A percentile compares a stretch with the other conserved stretches of the same genome.
Conservation (phyloP, 1,284 basidiomycete genomes). For the Trametes pubescens region DNA sequence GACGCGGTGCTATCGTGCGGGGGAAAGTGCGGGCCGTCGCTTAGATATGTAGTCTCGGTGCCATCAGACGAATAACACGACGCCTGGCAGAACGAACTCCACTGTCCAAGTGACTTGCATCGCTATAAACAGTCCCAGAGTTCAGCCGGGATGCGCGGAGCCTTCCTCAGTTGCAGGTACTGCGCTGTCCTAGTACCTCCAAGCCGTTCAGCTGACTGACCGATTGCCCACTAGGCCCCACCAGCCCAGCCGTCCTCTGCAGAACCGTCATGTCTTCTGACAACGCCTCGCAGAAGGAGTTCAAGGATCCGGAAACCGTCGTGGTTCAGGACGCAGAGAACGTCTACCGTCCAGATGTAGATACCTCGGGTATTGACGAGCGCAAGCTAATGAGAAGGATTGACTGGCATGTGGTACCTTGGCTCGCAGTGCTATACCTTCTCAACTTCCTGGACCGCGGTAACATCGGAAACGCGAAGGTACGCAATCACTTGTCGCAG, state of each 20-base stretch:
- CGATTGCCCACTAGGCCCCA: not conserved
- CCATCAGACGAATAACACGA: constrained; percentile 14
- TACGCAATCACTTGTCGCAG: constrained; percentile 37
- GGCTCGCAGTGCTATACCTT: constrained; percentile 78
- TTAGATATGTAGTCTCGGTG: constrained; percentile 19
- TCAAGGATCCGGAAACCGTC: constrained; percentile 30
- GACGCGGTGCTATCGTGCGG: constrained; percentile 6
- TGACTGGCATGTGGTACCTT: constrained; percentile 70
- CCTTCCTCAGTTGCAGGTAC: constrained; percentile 2
- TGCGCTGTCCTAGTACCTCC: not conserved
- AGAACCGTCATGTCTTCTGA: not conserved
- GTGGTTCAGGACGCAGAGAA: constrained; percentile 26
- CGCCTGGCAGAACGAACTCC: constrained; percentile 17
- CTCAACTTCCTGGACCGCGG: constrained; percentile 81
- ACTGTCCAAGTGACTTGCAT: constrained; percentile 16
- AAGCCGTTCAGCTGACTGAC: constrained; percentile 1
- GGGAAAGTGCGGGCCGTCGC: constrained; percentile 5
- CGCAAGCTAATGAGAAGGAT: constrained; percentile 70
- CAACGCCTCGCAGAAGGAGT: constrained; percentile 26
- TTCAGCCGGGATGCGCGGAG: constrained; percentile 11
- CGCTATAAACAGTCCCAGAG: not conserved
- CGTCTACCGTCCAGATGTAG: constrained; percentile 59
- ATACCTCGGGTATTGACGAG: constrained; percentile 65
- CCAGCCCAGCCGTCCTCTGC: not conserved
- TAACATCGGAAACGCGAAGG: constrained; percentile 84